A percentile compares a stretch with the other conserved stretches of the same genome.
Evolutionary conservation across 2,329 filamentous ascomycete species (phyloP).

Genomic region (Penicillium griseofulvum): DNA sequence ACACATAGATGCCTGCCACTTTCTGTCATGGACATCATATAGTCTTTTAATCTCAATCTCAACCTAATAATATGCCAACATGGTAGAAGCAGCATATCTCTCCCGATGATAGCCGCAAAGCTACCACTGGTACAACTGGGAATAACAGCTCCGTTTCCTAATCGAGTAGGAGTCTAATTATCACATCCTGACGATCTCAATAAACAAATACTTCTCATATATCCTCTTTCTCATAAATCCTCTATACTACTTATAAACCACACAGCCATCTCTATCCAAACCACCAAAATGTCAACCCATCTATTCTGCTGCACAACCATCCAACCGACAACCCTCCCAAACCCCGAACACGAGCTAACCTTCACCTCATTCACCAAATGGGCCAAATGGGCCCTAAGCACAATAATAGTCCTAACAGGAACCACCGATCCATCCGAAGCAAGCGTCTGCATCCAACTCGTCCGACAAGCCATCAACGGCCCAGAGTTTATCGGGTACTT

Average conservation of each 20-base stretch:
- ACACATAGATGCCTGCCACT: neutral
- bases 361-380: slow-evolving; percentile 1
- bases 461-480: neutral
- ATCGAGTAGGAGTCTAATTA: neutral
- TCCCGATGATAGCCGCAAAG: neutral
- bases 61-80: neutral
- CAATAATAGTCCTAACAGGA: neutral
- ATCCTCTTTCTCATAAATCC: neutral
- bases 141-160: neutral
- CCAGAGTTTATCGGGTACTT: neutral
- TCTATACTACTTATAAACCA: neutral
- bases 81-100: neutral
- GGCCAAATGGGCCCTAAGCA: neutral
- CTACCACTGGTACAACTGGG: neutral
- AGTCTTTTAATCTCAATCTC: neutral
- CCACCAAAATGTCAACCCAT: neutral
- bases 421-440: neutral
- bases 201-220: neutral
- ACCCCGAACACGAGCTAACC: neutral
- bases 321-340: neutral
- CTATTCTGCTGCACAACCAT: neutral
- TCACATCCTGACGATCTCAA: neutral
- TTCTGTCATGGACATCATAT: neutral
- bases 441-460: neutral
- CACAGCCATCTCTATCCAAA: too few species aligned